phyloP scores from a whole-genome alignment of 345 rosid genomes.

The Eucalyptus pauciflora region DNA sequence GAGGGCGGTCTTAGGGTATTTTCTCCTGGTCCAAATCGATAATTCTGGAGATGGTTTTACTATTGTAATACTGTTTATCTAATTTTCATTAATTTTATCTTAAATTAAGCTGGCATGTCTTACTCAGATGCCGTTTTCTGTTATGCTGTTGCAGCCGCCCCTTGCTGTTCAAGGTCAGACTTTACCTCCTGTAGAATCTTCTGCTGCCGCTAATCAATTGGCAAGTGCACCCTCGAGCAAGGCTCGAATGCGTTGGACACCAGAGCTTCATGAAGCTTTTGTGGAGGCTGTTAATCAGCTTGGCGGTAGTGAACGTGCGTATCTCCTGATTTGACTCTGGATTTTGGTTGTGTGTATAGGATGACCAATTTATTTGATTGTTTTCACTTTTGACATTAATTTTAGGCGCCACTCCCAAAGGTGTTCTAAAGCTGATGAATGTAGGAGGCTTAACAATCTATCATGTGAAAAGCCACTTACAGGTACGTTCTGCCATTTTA shows the following conservation, averaged over 20 bases:
- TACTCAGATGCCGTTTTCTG: background rate
- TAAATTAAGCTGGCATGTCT: background rate
- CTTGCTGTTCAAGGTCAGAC: constrained; percentile 26
- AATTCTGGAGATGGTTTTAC: background rate
- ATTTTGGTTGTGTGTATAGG: background rate
- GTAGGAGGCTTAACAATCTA: constrained; percentile 76
- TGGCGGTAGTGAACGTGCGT: constrained; percentile 88
- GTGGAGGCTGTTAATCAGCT: constrained; percentile 84
- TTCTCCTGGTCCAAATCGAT: background rate
- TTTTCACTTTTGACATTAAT: background rate
- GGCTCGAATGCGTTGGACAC: constrained; percentile 94
- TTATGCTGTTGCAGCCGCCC: constrained; percentile 19
- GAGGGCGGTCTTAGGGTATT: background rate
- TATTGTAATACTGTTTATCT: background rate
- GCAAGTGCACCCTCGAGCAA: constrained; percentile 27
- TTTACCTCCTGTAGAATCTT: constrained; percentile 12
- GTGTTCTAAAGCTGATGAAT: constrained; percentile 75
- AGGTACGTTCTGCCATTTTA: constrained; percentile 24
- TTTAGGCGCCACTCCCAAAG: constrained; percentile 94
- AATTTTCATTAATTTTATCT: background rate
- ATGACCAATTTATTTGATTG: background rate
- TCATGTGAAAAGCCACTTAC: constrained; percentile 97
- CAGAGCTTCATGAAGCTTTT: constrained; percentile 89
- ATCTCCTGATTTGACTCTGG: background rate
- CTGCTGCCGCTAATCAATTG: constrained; percentile 9